Evolutionary conservation across 441 rosid genomes (phyloP), one percentile per base, ranked within the genome.

Genomic region (Theobroma grandiflorum): DNA sequence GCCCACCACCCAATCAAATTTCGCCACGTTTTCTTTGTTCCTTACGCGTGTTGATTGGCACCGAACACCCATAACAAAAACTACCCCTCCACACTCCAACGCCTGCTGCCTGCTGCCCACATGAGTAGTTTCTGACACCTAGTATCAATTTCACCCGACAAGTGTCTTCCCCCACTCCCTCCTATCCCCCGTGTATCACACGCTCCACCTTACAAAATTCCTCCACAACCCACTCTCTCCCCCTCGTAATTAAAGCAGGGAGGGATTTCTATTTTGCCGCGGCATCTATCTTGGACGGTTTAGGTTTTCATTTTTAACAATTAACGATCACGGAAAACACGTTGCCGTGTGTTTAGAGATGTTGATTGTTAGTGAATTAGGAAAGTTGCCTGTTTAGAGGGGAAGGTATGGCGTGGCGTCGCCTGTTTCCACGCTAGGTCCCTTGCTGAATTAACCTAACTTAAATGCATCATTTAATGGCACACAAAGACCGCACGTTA

Each of bases 101-200:
- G 43, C 14, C 50, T 8, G 65, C 68, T n/a, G 43, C 14, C 50
- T 8, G 65, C 68, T n/a, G 10, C 50, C 62, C 59, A 26, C 76
- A 59, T 22, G 73, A 73, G 68, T 50, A 52, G 76, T 50, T 74
- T 83, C 74, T 83, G 67, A 76, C 71, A 47, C 63, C 76, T 45
- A 58, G 81, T 80, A 66, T 58, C 72, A 49, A 65, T 53, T 9
- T 76, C 78, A 72, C 42, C 78, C 82, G 82, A 78, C 82, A 81
- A 18, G 22, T 59, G 40, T 12, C 3, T 15, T 6, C 14, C 76
- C 53, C 35, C 72, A 57, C 72, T 16, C 53, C 35, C 3, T 8
- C 14, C 2, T 2, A 3, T 2, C 0, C 0, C 18, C 4, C 72
- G 50, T 80, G 76, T 8, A 1, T 10, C 1, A 18, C 53, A 80